A percentile compares a stretch with the other conserved stretches of the same genome.
Evolutionary conservation across 2,329 filamentous ascomycete genomes (phyloP).

Genomic region (Laburnicola sp.): DNA sequence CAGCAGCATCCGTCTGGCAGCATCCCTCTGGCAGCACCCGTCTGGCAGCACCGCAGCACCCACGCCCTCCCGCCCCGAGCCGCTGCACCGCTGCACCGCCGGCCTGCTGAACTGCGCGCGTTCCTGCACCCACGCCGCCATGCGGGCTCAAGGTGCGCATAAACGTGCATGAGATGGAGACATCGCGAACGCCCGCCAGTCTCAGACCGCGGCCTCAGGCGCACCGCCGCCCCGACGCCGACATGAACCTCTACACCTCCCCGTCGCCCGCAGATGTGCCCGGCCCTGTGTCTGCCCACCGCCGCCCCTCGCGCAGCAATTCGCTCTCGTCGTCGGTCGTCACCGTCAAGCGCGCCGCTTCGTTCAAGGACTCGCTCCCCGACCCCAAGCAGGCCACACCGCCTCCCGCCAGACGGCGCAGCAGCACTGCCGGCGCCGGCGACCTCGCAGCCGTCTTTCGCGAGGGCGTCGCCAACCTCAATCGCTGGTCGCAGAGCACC

Average conservation of each 20-base stretch:
- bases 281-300: slow-evolving; percentile 15
- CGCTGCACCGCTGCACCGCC: slow-evolving; percentile 5
- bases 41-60: slow-evolving; percentile 5
- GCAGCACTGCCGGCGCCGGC: slow-evolving; percentile 46
- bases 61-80: slow-evolving; percentile 1
- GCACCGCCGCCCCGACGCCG: slow-evolving; percentile 10
- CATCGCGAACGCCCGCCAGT: slow-evolving; percentile 7
- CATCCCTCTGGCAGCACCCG: no score
- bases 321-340: slow-evolving; percentile 50
- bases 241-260: slow-evolving; percentile 31
- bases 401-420: slow-evolving; percentile 42
- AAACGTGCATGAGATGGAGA: slow-evolving; percentile 19
- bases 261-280: slow-evolving; percentile 19
- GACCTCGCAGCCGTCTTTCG: slow-evolving; percentile 44
- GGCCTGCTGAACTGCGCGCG: slow-evolving; percentile 15
- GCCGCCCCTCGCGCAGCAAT: slow-evolving; percentile 44
- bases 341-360: slow-evolving; percentile 49
- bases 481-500: slow-evolving; percentile 63
- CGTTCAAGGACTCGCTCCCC: slow-evolving; percentile 39
- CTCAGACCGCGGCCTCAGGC: slow-evolving; percentile 33
- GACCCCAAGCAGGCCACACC: slow-evolving; percentile 32
- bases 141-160: slow-evolving; percentile 34
- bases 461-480: slow-evolving; percentile 55
- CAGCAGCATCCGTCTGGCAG: no score
- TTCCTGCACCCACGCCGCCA: slow-evolving; percentile 31